Base-by-base conservation (phyloP, 225 moss, liverwort and hornwort species). In the Pleurozium schreberi region DNA sequence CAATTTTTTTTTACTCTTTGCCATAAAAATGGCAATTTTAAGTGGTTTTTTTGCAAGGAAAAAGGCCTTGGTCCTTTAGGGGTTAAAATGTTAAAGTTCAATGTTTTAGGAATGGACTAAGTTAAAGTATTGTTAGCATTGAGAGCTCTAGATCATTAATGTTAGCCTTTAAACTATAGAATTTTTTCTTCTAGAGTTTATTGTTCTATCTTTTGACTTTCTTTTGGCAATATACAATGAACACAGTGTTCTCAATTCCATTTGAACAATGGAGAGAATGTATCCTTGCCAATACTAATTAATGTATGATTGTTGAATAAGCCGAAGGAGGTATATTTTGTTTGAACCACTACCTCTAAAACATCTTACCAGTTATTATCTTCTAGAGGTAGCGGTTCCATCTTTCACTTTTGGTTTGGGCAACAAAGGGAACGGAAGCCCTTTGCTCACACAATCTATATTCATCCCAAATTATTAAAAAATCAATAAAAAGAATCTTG, bases 281-380 rank as follows among this genome's bases (percentile, higher is more conserved):
- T 19, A 76, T 34, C 34, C 33, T 34, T 1, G 0, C 8, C 50
- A 34, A 50, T 11, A 50, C 5, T 20, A 34, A 76, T 20, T 9
- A 53, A 53, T 14, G 2, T 23, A 77, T 53, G 14, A 52, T 53
- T 36, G 3, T 76, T 76, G 33, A 36, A 34, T 53, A 5, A 53
- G 0, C 36, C 0, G 9, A 0, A 76, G 0, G 4, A 0, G 23
- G 2, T 9, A 31, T 13, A 16, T 38, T 53, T 78, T 25, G 6
- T 23, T 78, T 55, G 4, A 4, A 53, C 38, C 53, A 15, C 25
- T 38, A 77, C 34, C 17, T 13, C 64, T 45, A 14, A 1, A 0
- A 25, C 1, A 38, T 43, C 31, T 43, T 55, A 14, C 10, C 1
- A 55, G 14, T 23, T 53, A 36, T 76, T 5, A 0, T 53, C 22